A percentile compares a stretch with the other conserved stretches of the same genome.
Evolutionary conservation across 2,329 filamentous ascomycete genomes (phyloP).

Genomic region (Endoconidiophora polonica): DNA sequence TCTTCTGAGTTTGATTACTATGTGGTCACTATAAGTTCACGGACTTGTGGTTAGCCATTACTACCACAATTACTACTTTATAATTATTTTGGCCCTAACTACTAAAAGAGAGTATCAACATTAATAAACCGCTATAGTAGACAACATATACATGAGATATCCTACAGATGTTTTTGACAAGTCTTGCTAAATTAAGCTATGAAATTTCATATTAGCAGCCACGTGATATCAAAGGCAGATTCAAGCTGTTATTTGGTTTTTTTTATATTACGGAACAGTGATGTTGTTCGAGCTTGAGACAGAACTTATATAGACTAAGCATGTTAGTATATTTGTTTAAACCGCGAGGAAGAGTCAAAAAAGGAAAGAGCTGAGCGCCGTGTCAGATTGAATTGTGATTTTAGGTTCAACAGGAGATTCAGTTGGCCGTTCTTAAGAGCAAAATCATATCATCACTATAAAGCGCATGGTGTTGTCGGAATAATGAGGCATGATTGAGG

Average conservation of each 20-base stretch:
- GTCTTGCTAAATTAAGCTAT: not conserved
- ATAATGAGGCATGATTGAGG: not conserved
- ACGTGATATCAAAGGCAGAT: too few species aligned
- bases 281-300: too few species aligned
- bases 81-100: too few species aligned
- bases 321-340: not conserved
- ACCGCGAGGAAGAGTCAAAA: not conserved
- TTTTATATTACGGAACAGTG: not conserved
- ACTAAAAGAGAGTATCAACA: too few species aligned
- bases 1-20: too few species aligned
- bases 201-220: too few species aligned
- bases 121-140: too few species aligned
- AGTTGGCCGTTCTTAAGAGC: constrained; percentile 51
- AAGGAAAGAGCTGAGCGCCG: not conserved
- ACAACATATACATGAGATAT: not conserved
- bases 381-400: constrained; percentile 10
- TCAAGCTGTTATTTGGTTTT: not conserved
- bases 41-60: too few species aligned
- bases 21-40: too few species aligned
- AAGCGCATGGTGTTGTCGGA: constrained; percentile 14
- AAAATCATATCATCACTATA: constrained; percentile 37
- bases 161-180: not conserved
- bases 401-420: constrained; percentile 23
- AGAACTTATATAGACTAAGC: too few species aligned
- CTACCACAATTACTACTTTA: too few species aligned